Base-by-base conservation (phyloP, 1,284 basidiomycete genomes). In the Mycena sp. region DNA sequence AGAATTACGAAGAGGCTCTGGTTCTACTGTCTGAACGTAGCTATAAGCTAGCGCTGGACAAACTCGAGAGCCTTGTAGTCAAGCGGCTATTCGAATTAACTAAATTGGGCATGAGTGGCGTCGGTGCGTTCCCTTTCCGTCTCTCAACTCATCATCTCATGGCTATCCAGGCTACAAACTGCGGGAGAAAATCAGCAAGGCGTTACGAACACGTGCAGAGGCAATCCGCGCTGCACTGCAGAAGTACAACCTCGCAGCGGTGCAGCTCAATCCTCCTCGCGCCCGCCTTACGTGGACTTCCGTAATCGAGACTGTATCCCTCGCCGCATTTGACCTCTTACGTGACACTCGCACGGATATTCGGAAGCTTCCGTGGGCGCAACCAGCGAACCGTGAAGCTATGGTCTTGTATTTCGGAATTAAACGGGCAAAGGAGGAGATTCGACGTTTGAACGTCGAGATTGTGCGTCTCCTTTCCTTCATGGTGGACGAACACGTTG, bases 61-160 rank as follows among this genome's bases (percentile, higher is more conserved):
- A 61, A 7, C 62, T 74, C 2, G 66, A 74, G 41, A n/a, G 64
- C 9, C 62, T 74, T 0, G 67, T 74, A 1, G 61, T 72, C 0
- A 61, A 69, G 30, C 63, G 66, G 0, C 61, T 73, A 2, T 67
- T 73, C 37, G 72, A 74, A 55, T 30, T 73, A 12, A 63, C 66
- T 6, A 73, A 73, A 58, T 23, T 68, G n/a, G 66, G 70, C 25
- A 58, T 65, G 17, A 58, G 57, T 9, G 63, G 62, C n/a, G n/a
- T n/a, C n/a, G n/a, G n/a, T n/a, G n/a, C n/a, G n/a, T n/a, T n/a
- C n/a, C n/a, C n/a, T n/a, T n/a, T n/a, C n/a, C n/a, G n/a, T n/a
- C n/a, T n/a, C n/a, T n/a, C n/a, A n/a, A n/a, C n/a, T n/a, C n/a
- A n/a, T n/a, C n/a, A n/a, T n/a, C n/a, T n/a, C n/a, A n/a, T n/a